These are phyloP conservation scores for Calocybe gambosa DNA, from an alignment of 1,284 basidiomycete genomes.

Conservation along the genomic window DNA sequence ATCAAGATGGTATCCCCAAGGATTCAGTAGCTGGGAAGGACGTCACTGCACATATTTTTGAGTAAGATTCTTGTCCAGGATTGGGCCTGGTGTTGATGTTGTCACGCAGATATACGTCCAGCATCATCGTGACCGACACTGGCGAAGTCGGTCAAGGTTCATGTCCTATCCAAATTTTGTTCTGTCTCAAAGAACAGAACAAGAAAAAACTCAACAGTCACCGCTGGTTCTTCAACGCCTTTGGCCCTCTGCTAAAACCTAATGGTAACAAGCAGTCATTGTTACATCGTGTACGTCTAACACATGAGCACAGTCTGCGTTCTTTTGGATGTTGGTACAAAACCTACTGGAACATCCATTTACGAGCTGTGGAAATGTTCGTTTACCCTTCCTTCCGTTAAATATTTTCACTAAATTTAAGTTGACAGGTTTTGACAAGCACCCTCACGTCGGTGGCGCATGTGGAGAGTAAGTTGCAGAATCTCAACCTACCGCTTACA, in stretches of 20 bases:
- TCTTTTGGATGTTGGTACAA: conserved; percentile 89
- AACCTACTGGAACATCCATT: conserved; percentile 89
- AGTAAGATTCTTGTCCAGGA: conserved; percentile 39
- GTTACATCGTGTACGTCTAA: background rate
- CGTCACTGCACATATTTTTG: conserved; percentile 91
- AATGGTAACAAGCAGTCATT: conserved; percentile 44
- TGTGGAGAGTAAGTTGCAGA: conserved; percentile 74
- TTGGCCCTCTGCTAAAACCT: conserved; percentile 82
- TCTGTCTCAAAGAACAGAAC: conserved; percentile 94
- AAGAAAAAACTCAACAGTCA: conserved; percentile 93
- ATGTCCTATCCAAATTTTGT: conserved; percentile 88
- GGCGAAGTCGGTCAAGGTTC: conserved; percentile 81
- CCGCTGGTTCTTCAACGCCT: conserved; percentile 97
- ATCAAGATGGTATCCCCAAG: conserved; percentile 94
- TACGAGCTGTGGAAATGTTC: conserved; percentile 93
- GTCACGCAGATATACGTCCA: conserved; percentile 63
- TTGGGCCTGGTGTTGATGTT: conserved; percentile 10
- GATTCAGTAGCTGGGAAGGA: conserved; percentile 89
- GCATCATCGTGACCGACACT: conserved; percentile 73
- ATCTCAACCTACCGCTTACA: background rate
- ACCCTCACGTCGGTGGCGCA: conserved; percentile 87
- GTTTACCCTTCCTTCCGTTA: conserved; percentile 15
- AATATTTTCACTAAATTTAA: background rate
- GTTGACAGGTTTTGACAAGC: conserved; percentile 74
- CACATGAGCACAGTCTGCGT: conserved; percentile 55